These are phyloP conservation scores for Paraphaeosphaeria minitans DNA, from an alignment of 2,329 filamentous ascomycete species.

Conservation along the genomic window DNA sequence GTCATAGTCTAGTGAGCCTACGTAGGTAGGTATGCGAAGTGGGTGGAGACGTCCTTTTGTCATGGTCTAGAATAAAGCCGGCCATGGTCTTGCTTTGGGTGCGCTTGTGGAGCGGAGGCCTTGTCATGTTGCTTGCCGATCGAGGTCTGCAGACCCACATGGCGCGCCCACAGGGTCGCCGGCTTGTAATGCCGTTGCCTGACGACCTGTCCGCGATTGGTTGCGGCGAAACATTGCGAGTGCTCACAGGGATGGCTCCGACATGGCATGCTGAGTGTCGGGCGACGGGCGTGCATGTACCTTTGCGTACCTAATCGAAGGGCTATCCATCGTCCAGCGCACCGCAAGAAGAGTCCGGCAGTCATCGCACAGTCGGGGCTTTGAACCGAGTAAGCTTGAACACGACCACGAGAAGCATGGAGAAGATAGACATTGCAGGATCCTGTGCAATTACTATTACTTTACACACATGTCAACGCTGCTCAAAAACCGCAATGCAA, in stretches of 20 bases:
- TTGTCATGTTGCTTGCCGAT: neutral
- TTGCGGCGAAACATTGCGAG: conserved; percentile 4
- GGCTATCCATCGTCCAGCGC: neutral
- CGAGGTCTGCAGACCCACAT: conserved; percentile 1
- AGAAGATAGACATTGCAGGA: neutral
- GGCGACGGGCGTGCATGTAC: neutral
- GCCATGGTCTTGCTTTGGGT: neutral
- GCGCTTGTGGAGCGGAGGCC: neutral
- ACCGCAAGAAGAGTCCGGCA: neutral
- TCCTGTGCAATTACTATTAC: conserved; percentile 24
- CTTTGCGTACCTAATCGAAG: too few relatives aligned
- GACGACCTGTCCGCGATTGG: neutral
- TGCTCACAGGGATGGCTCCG: neutral
- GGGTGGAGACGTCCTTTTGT: neutral
- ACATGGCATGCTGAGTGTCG: neutral
- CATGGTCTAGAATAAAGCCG: neutral
- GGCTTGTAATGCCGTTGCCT: neutral
- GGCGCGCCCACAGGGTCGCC: neutral
- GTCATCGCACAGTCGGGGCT: neutral
- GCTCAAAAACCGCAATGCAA: conserved; percentile 14
- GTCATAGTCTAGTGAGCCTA: too few relatives aligned
- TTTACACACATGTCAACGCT: conserved; percentile 13
- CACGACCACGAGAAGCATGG: neutral
- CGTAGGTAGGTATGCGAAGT: too few relatives aligned
- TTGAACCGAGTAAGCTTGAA: neutral